Conservation (phyloP, 179 eudicot species). For the Beta lomatogona region DNA sequence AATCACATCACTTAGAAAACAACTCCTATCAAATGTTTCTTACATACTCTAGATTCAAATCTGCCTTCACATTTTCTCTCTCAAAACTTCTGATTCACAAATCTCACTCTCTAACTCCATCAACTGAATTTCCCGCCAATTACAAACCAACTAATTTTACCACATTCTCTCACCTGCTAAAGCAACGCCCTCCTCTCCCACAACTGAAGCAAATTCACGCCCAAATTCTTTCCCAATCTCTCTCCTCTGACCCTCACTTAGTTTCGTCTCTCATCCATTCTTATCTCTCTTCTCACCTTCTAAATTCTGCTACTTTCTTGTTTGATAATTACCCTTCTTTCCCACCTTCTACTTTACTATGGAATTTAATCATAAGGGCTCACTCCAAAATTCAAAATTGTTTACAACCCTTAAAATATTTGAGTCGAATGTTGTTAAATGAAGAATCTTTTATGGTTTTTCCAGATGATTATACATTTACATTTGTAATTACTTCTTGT, state of each 20-base stretch:
- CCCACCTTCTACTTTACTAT: constrained; percentile 35
- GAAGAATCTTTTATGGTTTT: constrained; percentile 23
- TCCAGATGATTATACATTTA: constrained; percentile 69
- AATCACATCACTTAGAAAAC: not conserved
- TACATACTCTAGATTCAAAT: not conserved
- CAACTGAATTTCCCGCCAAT: constrained; percentile 25
- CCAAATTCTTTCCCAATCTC: constrained; percentile 32
- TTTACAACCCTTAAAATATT: constrained; percentile 30
- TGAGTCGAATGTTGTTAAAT: constrained; percentile 35
- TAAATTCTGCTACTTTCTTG: constrained; percentile 26
- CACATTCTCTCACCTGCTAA: constrained; percentile 32
- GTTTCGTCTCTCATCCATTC: constrained; percentile 44
- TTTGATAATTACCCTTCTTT: constrained; percentile 36
- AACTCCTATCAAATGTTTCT: not conserved
- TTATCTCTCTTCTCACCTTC: constrained; percentile 30
- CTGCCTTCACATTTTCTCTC: constrained; percentile 10
- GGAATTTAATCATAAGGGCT: constrained; percentile 45
- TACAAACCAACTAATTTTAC: constrained; percentile 3
- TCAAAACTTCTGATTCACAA: constrained; percentile 2
- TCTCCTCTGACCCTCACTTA: constrained; percentile 32
- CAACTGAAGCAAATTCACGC: constrained; percentile 42
- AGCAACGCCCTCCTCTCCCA: constrained; percentile 27
- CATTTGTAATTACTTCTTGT: constrained; percentile 51
- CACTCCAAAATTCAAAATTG: constrained; percentile 41
- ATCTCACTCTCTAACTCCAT: not conserved